phyloP scores from a whole-genome alignment of 306 rosid genomes.

The Cucurbita pepo region DNA sequence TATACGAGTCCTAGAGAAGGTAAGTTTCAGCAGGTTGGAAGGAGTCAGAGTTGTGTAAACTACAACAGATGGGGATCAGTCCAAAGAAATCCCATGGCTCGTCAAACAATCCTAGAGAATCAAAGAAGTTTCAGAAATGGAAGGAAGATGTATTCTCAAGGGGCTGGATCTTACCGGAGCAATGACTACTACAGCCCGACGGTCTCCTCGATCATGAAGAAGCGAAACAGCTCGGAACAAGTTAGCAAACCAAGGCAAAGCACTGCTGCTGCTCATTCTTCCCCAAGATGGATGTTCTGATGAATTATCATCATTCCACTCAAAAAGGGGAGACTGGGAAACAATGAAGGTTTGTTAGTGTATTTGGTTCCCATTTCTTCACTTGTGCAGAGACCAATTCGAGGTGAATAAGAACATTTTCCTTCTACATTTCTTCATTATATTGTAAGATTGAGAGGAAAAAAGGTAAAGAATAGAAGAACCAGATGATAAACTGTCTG shows the following conservation, averaged over 20 bases:
- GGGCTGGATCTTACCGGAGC: conserved; percentile 79
- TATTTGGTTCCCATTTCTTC: conserved; percentile 18
- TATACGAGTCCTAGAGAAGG: conserved; percentile 61
- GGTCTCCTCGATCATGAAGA: conserved; percentile 75
- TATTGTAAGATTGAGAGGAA: not conserved
- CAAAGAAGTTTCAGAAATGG: conserved; percentile 73
- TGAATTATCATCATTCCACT: not conserved
- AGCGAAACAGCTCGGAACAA: conserved; percentile 55
- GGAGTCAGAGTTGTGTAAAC: conserved; percentile 92
- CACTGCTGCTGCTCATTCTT: conserved; percentile 79
- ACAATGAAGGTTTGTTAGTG: not conserved
- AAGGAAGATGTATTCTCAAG: conserved; percentile 77
- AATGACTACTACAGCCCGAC: conserved; percentile 91
- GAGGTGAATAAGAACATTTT: conserved; percentile 44
- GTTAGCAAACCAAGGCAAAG: conserved; percentile 46
- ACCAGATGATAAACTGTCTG: not conserved
- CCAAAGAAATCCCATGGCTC: conserved; percentile 49
- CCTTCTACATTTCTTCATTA: conserved; percentile 13
- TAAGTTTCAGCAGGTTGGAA: conserved; percentile 66
- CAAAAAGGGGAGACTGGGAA: not conserved
- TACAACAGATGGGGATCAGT: conserved; percentile 62
- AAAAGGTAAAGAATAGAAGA: not conserved
- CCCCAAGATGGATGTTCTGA: conserved; percentile 86
- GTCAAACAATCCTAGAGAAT: conserved; percentile 42
- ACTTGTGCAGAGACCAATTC: conserved; percentile 21